Evolutionary conservation across 2,329 filamentous ascomycete species (phyloP), one percentile per base, ranked within the genome.

Genomic region (Botrytis tulipae): DNA sequence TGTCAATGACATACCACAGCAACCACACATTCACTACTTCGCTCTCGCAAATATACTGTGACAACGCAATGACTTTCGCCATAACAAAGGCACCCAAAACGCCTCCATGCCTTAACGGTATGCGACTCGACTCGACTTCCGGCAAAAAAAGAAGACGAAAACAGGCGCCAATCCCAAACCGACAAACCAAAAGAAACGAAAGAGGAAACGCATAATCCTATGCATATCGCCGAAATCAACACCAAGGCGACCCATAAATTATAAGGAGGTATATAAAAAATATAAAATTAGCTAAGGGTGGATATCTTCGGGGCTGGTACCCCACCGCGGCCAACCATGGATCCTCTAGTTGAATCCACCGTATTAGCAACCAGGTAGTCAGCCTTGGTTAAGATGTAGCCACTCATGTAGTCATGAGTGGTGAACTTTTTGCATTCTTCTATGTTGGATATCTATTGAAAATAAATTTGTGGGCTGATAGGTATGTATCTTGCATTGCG

Each of bases 71-170:
- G 10, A n/a, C 25, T 54, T 8, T 16, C 20, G 46, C 42, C 42
- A 40, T 54, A 8, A 29, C 25, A 25, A 54, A 35, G 46, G 65
- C 32, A 54, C 22, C 14, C 20, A 37, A 66, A 51, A 48, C 8
- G n/a, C 32, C 44, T 67, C 63, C 32, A 67, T 67, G 46, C 32
- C 63, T 51, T 29, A 67, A 37, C n/a, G 63, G 63, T 67, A 51
- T 22, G 12, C 22, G 12, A 37, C 22, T 51, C 44, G 20, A 51
- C 48, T n/a, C 46, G 46, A n/a, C 46, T 25, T 51, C n/a, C 20
- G 29, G 12, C 57, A 60, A 48, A 62, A 42, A 42, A 51, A 51
- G 5, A 48, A 48, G 20, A 14, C 48, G 48, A 51, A 51, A 12
- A 25, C 22, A 48, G 22, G 46, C 46, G 46, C 46, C 46, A 48